phyloP scores from a whole-genome alignment of 179 eudicot genomes.

The Beta corolliflora region DNA sequence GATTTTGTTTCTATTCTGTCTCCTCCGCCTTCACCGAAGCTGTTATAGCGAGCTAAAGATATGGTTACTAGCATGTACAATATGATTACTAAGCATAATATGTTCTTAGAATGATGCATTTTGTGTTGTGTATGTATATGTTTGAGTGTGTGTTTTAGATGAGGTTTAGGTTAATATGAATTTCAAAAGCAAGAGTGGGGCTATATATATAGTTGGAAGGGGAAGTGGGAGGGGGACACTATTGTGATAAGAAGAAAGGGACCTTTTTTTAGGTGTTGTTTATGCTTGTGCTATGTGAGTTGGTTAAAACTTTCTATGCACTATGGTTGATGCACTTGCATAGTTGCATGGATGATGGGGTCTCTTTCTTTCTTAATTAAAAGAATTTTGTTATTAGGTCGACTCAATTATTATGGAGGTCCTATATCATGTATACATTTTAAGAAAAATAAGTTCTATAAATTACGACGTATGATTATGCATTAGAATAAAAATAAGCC shows the following conservation, averaged over 20 bases:
- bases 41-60: neutral
- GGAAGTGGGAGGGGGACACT: neutral
- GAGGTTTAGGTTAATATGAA: neutral
- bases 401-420: too few species aligned
- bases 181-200: neutral
- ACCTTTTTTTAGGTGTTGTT: neutral
- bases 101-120: slow-evolving; percentile 21
- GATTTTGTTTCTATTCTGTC: neutral
- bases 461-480: too few species aligned
- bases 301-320: slow-evolving; percentile 16
- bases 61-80: slow-evolving; percentile 1
- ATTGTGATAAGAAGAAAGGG: slow-evolving; percentile 1
- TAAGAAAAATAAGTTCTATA: too few species aligned
- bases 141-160: neutral
- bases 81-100: neutral
- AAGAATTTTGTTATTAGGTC: too few species aligned
- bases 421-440: too few species aligned
- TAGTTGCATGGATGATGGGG: slow-evolving; percentile 13
- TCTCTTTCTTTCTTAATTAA: neutral
- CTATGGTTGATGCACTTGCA: slow-evolving; percentile 20
- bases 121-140: neutral
- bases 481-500: too few species aligned
- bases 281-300: slow-evolving; percentile 21
- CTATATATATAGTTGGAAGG: slow-evolving; percentile 8
- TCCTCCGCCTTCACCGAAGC: neutral